A percentile compares a stretch with the other conserved stretches of the same genome.
Conservation (phyloP, 1,139 yeast genomes). For the Pichia terricola region DNA sequence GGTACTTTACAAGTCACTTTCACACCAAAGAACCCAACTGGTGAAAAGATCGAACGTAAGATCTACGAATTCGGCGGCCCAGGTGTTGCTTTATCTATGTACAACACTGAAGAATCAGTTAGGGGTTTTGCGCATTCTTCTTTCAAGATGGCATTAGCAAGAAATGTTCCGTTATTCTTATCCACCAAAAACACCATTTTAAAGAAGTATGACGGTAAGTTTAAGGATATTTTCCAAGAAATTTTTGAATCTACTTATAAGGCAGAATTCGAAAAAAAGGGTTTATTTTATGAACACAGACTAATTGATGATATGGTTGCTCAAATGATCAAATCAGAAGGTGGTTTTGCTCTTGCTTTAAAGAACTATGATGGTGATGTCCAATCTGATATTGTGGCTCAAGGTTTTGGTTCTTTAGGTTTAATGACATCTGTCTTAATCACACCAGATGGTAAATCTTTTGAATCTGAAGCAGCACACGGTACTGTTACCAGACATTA, state of each 20-base stretch:
- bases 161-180: constrained; percentile 69
- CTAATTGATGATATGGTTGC: constrained; percentile 98
- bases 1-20: constrained; percentile 73
- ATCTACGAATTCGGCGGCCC: constrained; percentile 67
- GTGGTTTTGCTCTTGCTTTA: constrained; percentile 91
- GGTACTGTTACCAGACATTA: constrained; percentile 96
- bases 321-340: constrained; percentile 91
- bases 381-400: constrained; percentile 94
- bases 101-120: constrained; percentile 88
- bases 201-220: constrained; percentile 87
- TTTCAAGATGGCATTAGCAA: constrained; percentile 74
- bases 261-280: constrained; percentile 58
- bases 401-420: constrained; percentile 94
- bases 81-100: constrained; percentile 91
- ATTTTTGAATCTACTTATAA: constrained; percentile 66
- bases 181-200: constrained; percentile 92
- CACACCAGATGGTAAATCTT: constrained; percentile 92
- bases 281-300: constrained; percentile 94
- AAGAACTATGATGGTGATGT: constrained; percentile 98
- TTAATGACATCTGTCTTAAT: constrained; percentile 91
- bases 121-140: constrained; percentile 87
- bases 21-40: constrained; percentile 64
- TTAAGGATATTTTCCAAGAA: constrained; percentile 85
- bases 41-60: constrained; percentile 35
- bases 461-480: constrained; percentile 95